Evolutionary conservation across 176 grass and related monocot genomes (phyloP), one percentile per base, ranked within the genome.

Genomic region (Lolium multiflorum): DNA sequence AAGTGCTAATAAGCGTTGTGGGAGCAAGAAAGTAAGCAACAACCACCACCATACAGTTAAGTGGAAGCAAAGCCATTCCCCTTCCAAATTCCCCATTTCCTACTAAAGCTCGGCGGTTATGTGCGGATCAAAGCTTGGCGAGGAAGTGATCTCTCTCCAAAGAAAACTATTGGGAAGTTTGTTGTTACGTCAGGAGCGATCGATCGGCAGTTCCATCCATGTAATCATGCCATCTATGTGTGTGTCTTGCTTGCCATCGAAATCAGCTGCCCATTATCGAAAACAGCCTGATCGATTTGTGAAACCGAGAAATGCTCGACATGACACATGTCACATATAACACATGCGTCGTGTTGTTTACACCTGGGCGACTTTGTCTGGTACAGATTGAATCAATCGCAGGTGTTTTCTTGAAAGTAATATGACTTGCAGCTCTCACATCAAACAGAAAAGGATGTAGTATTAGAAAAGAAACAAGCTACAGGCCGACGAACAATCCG

Each of bases 151-250:
- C 74, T 28, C 18, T 25, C 54, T 44, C 16, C 55, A 21, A 22
- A 51, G 11, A 65, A 41, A 43, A 46, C 44, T 74, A 26, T 79
- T 83, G 80, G 68, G 58, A 84, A 80, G 81, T 77, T 87, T 51
- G 80, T 87, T 90, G 89, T 22, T 79, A 78, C 24, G 84, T 90
- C 84, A 6, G 75, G 61, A 21, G 64, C 51, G 87, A 79, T 52
- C 51, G 87, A 79, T 52, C 65, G 64, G 81, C 49, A 0, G 74
- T 60, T 84, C 82, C 82, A 12, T 84, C 82, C 82, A 18, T 38
- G 71, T 84, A 18, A 65, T 84, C 57, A 38, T 51, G 71, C 71
- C 71, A 49, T 64, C 57, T 50, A 74, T 63, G 4, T 12, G 4
- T 12, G 61, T 66, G 9, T 51, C 67, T 91, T 83, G 84, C 80